Evolutionary conservation across 345 rosid genomes (phyloP).

Genomic region (Euphorbia pulcherrima): DNA sequence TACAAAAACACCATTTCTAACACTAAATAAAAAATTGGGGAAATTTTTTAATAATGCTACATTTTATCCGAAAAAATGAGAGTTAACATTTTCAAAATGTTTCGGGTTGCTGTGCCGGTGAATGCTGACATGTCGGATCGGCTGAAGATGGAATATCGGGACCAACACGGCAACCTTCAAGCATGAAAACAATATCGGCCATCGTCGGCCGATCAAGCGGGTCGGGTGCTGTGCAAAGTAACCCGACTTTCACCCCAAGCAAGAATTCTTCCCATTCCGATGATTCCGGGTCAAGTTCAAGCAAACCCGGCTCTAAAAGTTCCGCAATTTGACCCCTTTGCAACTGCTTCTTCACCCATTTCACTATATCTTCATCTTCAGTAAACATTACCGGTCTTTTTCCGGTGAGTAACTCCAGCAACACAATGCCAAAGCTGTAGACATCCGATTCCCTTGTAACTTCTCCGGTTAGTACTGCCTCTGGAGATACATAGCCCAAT

Average conservation of each 20-base stretch:
- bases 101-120: slow-evolving; percentile 53
- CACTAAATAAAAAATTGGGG: neutral
- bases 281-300: slow-evolving; percentile 89
- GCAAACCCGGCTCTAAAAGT: slow-evolving; percentile 80
- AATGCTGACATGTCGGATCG: slow-evolving; percentile 74
- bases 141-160: slow-evolving; percentile 81
- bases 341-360: slow-evolving; percentile 94
- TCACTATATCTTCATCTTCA: slow-evolving; percentile 90
- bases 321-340: slow-evolving; percentile 83
- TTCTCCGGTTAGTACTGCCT: slow-evolving; percentile 59
- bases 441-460: slow-evolving; percentile 69
- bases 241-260: slow-evolving; percentile 88
- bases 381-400: slow-evolving; percentile 90
- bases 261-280: slow-evolving; percentile 99
- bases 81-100: neutral
- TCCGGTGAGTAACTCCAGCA: slow-evolving; percentile 81
- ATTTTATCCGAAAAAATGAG: neutral
- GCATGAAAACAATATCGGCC: slow-evolving; percentile 94
- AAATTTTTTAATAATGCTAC: neutral
- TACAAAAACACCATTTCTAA: neutral
- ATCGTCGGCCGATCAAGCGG: slow-evolving; percentile 83
- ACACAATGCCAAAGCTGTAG: slow-evolving; percentile 90
- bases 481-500: slow-evolving; percentile 78
- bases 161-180: slow-evolving; percentile 93
- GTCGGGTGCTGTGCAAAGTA: slow-evolving; percentile 82